Percentiles rank a stretch among this genome's conserved stretches.
These are phyloP conservation scores for Fusarium mexicanum DNA, from an alignment of 2,329 filamentous ascomycete species.

Conservation along the genomic window DNA sequence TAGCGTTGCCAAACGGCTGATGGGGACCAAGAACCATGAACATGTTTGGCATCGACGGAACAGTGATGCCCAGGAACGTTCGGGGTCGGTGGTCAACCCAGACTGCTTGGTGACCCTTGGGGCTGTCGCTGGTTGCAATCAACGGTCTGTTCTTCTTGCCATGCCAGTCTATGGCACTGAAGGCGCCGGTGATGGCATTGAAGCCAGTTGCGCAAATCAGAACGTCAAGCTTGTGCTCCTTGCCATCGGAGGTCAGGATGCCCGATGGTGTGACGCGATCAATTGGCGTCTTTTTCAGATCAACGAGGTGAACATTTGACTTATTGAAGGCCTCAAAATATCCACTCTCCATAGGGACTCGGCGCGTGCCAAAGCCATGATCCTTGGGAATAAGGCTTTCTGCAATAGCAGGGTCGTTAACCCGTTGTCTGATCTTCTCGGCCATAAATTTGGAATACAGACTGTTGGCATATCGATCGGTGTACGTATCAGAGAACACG, in stretches of 20 bases:
- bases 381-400: constrained; percentile 24
- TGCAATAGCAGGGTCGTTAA: constrained; percentile 6
- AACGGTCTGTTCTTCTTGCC: constrained; percentile 7
- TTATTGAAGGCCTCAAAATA: constrained; percentile 32
- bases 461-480: constrained; percentile 19
- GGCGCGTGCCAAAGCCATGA: constrained; percentile 24
- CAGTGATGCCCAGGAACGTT: constrained; percentile 17
- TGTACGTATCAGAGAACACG: constrained; percentile 30
- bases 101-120: constrained; percentile 10
- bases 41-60: constrained; percentile 33
- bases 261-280: not conserved
- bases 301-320: constrained; percentile 24
- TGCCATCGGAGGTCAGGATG: constrained; percentile 11
- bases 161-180: constrained; percentile 28
- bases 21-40: constrained; percentile 38
- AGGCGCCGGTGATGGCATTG: constrained; percentile 31
- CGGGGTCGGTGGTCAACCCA: constrained; percentile 28
- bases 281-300: constrained; percentile 16
- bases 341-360: constrained; percentile 31
- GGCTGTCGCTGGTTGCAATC: constrained; percentile 15
- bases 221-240: constrained; percentile 21
- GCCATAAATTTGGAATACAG: constrained; percentile 32
- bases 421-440: constrained; percentile 17
- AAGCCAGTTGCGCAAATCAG: constrained; percentile 34
- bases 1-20: constrained; percentile 27